Conservation (phyloP, 208 protist species). For the Sergeia podlipaevii region DNA sequence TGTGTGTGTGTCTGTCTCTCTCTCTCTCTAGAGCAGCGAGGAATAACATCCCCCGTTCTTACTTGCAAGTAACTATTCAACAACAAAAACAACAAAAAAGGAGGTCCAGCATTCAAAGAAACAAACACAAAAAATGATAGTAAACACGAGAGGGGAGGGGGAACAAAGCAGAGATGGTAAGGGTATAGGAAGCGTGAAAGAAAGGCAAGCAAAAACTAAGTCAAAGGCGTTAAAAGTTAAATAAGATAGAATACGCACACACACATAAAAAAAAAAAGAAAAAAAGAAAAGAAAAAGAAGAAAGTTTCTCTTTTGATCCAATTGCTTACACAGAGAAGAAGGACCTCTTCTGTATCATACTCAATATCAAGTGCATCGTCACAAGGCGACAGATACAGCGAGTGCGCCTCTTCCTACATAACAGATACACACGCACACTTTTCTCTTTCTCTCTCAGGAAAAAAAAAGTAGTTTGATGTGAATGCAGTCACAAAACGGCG, state of each 20-base stretch:
- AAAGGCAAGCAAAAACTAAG: neutral
- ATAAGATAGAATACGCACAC: neutral
- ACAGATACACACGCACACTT: too few relatives aligned
- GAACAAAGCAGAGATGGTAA: neutral
- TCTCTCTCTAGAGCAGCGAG: too few relatives aligned
- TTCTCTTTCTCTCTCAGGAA: too few relatives aligned
- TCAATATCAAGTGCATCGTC: too few relatives aligned
- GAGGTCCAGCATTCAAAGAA: neutral
- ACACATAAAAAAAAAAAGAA: neutral
- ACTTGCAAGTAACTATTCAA: too few relatives aligned
- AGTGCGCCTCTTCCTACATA: too few relatives aligned
- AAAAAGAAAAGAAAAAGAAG: neutral
- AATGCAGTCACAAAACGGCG: neutral
- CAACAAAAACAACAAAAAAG: slow-evolving; percentile 7
- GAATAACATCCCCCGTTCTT: too few relatives aligned
- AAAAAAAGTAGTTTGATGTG: slow-evolving; percentile 7
- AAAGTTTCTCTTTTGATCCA: neutral
- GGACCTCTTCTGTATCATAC: too few relatives aligned
- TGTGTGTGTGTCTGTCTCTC: too few relatives aligned
- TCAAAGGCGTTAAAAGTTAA: neutral
- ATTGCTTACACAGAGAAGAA: neutral
- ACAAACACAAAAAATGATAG: slow-evolving; percentile 6
- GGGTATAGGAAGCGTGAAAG: slow-evolving; percentile 2
- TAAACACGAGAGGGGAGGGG: neutral
- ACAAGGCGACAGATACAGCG: too few relatives aligned